Evolutionary conservation across 192 early-diverging fungal species (phyloP).

Genomic region (Piromyces sp.): DNA sequence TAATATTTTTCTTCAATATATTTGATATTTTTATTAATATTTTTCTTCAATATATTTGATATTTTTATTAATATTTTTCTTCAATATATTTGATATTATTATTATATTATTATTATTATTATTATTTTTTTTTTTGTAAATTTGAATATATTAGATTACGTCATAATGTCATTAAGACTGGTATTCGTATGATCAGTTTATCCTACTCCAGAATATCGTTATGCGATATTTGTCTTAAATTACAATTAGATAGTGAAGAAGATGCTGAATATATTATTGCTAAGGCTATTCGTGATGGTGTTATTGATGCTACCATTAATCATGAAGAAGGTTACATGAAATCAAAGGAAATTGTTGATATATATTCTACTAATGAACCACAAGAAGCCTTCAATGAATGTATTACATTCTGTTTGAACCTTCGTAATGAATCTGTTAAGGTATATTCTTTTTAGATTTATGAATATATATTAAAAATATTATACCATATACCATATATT

Average conservation of each 20-base stretch:
- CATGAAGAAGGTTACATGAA: slow-evolving; percentile 86
- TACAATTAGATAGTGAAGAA: slow-evolving; percentile 94
- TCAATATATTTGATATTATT: background rate
- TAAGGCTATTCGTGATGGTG: slow-evolving; percentile 95
- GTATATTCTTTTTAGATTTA: too few relatives aligned
- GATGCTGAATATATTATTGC: slow-evolving; percentile 98
- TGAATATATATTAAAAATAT: too few relatives aligned
- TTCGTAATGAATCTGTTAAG: slow-evolving; percentile 95
- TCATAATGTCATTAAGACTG: slow-evolving; percentile 99
- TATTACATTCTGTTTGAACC: slow-evolving; percentile 82
- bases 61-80: too few relatives aligned
- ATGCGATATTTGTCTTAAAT: slow-evolving; percentile 87
- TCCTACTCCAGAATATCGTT: slow-evolving; percentile 93
- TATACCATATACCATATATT: too few relatives aligned
- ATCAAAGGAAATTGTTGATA: slow-evolving; percentile 81
- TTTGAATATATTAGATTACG: slow-evolving; percentile 33
- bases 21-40: too few relatives aligned
- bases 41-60: too few relatives aligned
- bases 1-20: too few relatives aligned
- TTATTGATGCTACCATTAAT: slow-evolving; percentile 93
- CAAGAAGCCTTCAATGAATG: slow-evolving; percentile 87
- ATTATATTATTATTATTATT: background rate
- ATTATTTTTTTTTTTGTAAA: background rate
- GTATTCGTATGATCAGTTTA: slow-evolving; percentile 87
- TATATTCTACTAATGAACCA: slow-evolving; percentile 94